phyloP scores from a whole-genome alignment of 1,284 basidiomycete genomes.

The Salmacisia buchloeana region DNA sequence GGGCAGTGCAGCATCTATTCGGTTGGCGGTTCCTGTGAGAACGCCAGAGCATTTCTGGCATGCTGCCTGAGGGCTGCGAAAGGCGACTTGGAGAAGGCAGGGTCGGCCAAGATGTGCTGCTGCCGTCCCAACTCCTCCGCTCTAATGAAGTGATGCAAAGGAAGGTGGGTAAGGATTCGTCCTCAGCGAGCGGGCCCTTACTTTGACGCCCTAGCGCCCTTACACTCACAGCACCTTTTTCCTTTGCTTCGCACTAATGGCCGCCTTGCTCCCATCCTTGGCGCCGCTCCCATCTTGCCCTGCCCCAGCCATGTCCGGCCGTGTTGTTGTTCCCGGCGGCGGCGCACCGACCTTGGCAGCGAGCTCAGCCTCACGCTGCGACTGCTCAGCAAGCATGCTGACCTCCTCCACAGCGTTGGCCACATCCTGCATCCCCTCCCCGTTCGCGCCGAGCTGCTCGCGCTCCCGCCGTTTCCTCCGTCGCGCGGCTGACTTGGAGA shows the following conservation, averaged over 20 bases:
- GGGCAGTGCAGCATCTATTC: too few species aligned
- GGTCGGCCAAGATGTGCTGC: conserved; percentile 34
- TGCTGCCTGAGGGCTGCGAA: conserved; percentile 44
- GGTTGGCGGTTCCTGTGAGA: conserved; percentile 3
- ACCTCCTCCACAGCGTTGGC: conserved; percentile 26
- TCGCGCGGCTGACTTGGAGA: conserved; percentile 36
- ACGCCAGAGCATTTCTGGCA: conserved; percentile 38
- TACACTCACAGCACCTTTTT: conserved; percentile 37
- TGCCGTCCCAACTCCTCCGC: conserved; percentile 37
- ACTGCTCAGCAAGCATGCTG: conserved; percentile 16
- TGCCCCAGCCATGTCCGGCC: conserved; percentile 5
- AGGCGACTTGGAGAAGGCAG: conserved; percentile 32
- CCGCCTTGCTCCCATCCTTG: conserved; percentile 18
- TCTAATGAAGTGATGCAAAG: conserved; percentile 11
- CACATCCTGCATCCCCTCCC: conserved; percentile 34
- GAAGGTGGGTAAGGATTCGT: background rate
- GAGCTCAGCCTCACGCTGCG: conserved; percentile 4
- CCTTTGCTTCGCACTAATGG: conserved; percentile 32
- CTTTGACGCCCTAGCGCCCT: background rate
- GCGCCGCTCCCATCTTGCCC: conserved; percentile 14
- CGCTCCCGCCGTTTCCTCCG: conserved; percentile 34
- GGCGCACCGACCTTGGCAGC: background rate
- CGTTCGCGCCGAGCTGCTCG: conserved; percentile 39
- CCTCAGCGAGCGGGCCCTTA: background rate
- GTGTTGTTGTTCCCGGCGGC: background rate